Conservation (phyloP, 805 yeast species). For the Metschnikowia similis region DNA sequence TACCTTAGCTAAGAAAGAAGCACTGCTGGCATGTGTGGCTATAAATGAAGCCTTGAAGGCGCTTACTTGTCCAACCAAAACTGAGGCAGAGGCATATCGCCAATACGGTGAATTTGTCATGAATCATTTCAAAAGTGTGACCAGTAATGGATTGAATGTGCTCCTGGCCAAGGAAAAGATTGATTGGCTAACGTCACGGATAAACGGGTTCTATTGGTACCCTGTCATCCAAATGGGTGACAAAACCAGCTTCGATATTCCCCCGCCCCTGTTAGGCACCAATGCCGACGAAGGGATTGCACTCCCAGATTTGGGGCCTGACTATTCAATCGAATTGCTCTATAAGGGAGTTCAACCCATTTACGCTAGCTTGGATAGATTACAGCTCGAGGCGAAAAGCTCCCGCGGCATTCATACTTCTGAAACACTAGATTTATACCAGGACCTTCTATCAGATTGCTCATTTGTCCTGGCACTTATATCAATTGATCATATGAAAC, state of each 20-base stretch:
- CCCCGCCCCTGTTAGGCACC: slow-evolving; percentile 2
- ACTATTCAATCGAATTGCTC: neutral
- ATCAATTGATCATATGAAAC: slow-evolving; percentile 33
- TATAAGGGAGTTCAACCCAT: neutral
- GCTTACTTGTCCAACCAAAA: neutral
- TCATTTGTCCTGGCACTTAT: slow-evolving; percentile 70
- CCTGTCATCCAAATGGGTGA: slow-evolving; percentile 10
- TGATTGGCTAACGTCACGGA: slow-evolving; percentile 16
- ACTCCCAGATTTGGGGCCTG: slow-evolving; percentile 5
- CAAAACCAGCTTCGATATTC: slow-evolving; percentile 4
- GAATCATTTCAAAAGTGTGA: slow-evolving; percentile 6
- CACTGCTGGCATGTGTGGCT: slow-evolving; percentile 9
- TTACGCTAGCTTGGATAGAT: neutral
- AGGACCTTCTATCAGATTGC: slow-evolving; percentile 59
- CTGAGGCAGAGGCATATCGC: neutral
- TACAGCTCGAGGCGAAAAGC: neutral
- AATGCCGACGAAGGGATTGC: slow-evolving; percentile 1
- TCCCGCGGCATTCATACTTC: neutral
- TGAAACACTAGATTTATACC: slow-evolving; percentile 29
- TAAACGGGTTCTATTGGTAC: slow-evolving; percentile 14
- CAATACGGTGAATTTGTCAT: slow-evolving; percentile 11
- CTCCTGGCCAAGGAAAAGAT: slow-evolving; percentile 15
- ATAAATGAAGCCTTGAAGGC: slow-evolving; percentile 7
- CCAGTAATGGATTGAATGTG: slow-evolving; percentile 6
- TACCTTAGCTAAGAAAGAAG: slow-evolving; percentile 7